phyloP scores from a whole-genome alignment of 352 stramenopile genomes.

The Phytopythium ostracodes region DNA sequence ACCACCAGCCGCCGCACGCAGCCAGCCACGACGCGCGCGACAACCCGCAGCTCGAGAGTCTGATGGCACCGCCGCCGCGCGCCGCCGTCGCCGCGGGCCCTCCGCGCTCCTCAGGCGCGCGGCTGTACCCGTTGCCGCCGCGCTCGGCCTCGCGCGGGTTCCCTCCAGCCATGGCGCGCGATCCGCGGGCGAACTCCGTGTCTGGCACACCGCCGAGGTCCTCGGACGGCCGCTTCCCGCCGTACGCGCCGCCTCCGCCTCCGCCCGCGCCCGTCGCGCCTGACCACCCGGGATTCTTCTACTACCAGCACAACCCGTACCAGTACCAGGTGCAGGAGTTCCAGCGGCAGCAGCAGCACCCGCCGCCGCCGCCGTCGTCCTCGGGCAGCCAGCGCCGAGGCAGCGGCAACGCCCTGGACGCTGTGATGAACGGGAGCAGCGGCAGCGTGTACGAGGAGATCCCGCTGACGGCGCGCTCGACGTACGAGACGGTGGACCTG shows the following conservation, averaged over 20 bases:
- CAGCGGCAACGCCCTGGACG: constrained; percentile 2
- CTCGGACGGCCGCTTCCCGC: constrained; percentile 18
- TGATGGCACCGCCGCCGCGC: constrained; percentile 7
- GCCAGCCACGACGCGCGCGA: constrained; percentile 1
- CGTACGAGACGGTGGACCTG: constrained; percentile 46
- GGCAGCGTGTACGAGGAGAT: too few species aligned
- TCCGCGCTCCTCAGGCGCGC: constrained; percentile 5
- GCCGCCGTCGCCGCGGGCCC: constrained; percentile 1
- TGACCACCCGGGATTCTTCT: constrained; percentile 28
- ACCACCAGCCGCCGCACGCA: neutral
- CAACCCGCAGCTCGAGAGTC: constrained; percentile 9
- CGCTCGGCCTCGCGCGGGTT: neutral
- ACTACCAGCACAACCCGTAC: constrained; percentile 25
- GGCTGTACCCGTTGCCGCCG: constrained; percentile 7
- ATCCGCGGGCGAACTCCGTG: neutral
- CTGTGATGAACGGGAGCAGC: too few species aligned
- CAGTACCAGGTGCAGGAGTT: constrained; percentile 9
- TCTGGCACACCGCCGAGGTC: constrained; percentile 26
- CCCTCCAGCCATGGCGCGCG: neutral
- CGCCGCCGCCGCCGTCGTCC: constrained; percentile 6
- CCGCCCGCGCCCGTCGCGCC: neutral
- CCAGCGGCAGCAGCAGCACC: constrained; percentile 6
- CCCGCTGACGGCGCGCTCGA: constrained; percentile 26
- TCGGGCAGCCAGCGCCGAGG: constrained; percentile 9
- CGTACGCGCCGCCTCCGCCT: neutral